Evolutionary conservation across 441 rosid genomes (phyloP).

Genomic region (Omphalea diandra): DNA sequence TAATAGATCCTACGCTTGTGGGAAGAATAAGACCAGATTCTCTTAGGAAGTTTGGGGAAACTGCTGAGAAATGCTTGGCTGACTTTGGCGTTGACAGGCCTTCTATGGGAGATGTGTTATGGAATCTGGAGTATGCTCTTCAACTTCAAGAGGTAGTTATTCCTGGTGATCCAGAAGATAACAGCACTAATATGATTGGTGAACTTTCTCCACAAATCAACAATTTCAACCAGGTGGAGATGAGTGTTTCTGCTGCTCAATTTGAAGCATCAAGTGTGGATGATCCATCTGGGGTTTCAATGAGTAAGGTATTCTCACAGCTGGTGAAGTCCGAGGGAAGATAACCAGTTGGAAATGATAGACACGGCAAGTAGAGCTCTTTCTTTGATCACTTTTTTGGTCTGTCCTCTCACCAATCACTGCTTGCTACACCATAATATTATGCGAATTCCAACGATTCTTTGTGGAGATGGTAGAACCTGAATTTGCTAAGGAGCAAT

Average conservation of each 20-base stretch:
- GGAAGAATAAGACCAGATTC: slow-evolving; percentile 44
- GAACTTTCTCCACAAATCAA: slow-evolving; percentile 72
- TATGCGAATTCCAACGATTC: slow-evolving; percentile 1
- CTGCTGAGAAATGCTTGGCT: slow-evolving; percentile 50
- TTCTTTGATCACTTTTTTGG: slow-evolving; percentile 1
- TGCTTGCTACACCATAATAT: slow-evolving; percentile 6
- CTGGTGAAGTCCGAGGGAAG: slow-evolving; percentile 90
- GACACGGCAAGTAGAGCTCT: slow-evolving; percentile 4
- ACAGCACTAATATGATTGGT: slow-evolving; percentile 53
- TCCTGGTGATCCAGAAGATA: slow-evolving; percentile 41
- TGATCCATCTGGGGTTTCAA: slow-evolving; percentile 71
- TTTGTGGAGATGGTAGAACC: not conserved
- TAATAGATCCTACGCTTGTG: slow-evolving; percentile 37
- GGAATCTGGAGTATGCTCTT: slow-evolving; percentile 51
- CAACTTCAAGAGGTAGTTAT: slow-evolving; percentile 43
- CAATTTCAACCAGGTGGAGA: slow-evolving; percentile 54
- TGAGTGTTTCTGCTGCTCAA: slow-evolving; percentile 30
- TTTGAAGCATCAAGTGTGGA: slow-evolving; percentile 48
- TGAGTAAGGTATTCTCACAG: slow-evolving; percentile 92
- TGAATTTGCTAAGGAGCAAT: not conserved
- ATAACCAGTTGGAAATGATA: slow-evolving; percentile 28
- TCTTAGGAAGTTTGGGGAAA: slow-evolving; percentile 46
- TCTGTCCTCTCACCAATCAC: slow-evolving; percentile 23
- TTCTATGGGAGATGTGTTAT: slow-evolving; percentile 48
- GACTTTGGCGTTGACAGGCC: slow-evolving; percentile 46